Evolutionary conservation across 1,139 yeast species (phyloP), one percentile per base, ranked within the genome.

Genomic region (Meyerozyma sp.): DNA sequence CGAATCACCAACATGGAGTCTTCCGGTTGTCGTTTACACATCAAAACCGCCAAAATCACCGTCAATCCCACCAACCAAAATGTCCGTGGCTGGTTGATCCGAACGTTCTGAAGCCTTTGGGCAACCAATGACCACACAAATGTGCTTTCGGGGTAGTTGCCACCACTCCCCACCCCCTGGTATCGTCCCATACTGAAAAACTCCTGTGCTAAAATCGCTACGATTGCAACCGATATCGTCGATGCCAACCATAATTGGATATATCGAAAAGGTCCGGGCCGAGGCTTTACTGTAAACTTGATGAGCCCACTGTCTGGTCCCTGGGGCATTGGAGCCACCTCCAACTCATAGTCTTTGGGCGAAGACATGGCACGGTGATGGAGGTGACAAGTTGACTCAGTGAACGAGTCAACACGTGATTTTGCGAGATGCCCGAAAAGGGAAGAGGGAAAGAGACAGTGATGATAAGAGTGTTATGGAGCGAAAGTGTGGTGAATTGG

Each of bases 1-100:
- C 62, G 65, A 56, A 70, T 67, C 5, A 68, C 64, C 9, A 62
- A 58, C 47, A 70, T 53, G 13, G 61, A 55, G 43, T 70, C 75
- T 44, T 61, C 58, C 6, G 65, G 59, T 26, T 56, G 57, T 44
- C 64, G 73, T 32, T 53, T 50, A n/a, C 46, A 23, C 11, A 45
- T 13, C 20, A 46, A 53, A 40, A 36, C 42, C 36, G 36, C 23
- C 3, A 44, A 37, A 2, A 39, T 21, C 1, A 42, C 23, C 14
- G 38, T 35, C 11, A 34, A 40, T 29, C 30, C 25, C n/a, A 40
- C 3, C 10, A 14, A 13, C 16, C 2, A 4, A 4, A 8, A 30
- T 8, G 10, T 7, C 4, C 34, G 34, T 11, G 40, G 18, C 30
- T 20, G 13, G 18, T 21, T 16, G 25, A 41, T 6, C n/a, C 30